phyloP scores from a whole-genome alignment of 768 basidiomycete genomes.

The Amanita pseudoporphyria region DNA sequence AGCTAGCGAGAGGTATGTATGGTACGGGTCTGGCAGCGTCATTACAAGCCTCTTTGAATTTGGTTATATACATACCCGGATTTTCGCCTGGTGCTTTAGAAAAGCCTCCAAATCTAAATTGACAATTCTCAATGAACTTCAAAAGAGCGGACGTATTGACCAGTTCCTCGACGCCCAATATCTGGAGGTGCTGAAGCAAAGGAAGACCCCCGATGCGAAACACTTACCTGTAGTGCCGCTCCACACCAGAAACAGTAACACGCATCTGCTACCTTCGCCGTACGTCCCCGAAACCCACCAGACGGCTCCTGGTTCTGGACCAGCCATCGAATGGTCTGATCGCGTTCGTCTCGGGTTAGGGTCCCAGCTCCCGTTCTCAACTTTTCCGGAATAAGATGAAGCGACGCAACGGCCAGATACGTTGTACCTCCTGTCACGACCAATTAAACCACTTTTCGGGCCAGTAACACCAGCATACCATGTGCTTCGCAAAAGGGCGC shows the following conservation, averaged over 20 bases:
- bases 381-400: constrained; percentile 38
- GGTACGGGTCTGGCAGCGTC: constrained; percentile 68
- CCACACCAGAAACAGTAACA: constrained; percentile 98
- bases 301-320: constrained; percentile 54
- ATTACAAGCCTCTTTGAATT: not conserved
- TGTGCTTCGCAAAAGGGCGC: constrained; percentile 75
- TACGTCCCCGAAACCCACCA: constrained; percentile 85
- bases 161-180: constrained; percentile 51
- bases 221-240: constrained; percentile 60
- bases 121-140: constrained; percentile 62
- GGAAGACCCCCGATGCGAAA: constrained; percentile 1
- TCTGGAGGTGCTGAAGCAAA: constrained; percentile 30
- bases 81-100: constrained; percentile 75
- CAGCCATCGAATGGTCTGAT: constrained; percentile 67
- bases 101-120: constrained; percentile 86
- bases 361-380: constrained; percentile 12
- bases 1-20: constrained; percentile 87
- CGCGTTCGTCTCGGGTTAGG: constrained; percentile 31
- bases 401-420: constrained; percentile 79
- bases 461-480: constrained; percentile 26
- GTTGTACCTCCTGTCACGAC: constrained; percentile 72
- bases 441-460: not conserved
- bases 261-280: constrained; percentile 80
- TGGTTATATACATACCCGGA: constrained; percentile 44
- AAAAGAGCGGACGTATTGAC: constrained; percentile 50